Conservation (phyloP, 2,329 filamentous ascomycete species). For the Bipolaris oryzae region DNA sequence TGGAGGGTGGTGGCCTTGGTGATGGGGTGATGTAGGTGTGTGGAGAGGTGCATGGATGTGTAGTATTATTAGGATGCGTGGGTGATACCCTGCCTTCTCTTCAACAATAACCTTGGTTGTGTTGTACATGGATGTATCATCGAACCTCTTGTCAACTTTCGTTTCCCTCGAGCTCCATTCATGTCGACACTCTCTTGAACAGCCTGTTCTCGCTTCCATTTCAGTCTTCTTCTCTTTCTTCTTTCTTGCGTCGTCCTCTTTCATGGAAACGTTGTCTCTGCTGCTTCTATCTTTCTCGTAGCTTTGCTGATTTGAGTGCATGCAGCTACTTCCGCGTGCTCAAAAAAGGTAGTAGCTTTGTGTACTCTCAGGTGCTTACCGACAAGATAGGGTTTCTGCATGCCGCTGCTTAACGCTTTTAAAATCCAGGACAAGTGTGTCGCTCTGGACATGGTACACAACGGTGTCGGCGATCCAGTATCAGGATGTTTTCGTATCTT, state of each 20-base stretch:
- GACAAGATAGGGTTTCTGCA: neutral
- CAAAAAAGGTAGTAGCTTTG: neutral
- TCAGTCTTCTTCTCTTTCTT: neutral
- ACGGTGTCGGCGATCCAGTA: neutral
- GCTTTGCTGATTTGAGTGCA: neutral
- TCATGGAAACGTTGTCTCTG: neutral
- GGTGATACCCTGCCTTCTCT: conserved; percentile 3
- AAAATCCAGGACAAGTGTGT: neutral
- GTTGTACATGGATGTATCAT: neutral
- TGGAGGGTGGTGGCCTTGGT: conserved; percentile 38
- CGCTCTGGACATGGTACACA: neutral
- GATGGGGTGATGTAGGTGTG: conserved; percentile 1
- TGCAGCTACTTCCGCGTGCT: neutral
- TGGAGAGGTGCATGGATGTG: neutral
- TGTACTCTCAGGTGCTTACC: neutral
- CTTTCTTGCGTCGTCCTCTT: neutral
- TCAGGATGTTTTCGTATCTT: neutral
- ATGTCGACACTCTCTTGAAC: neutral
- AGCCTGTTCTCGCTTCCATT: neutral
- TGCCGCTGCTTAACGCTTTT: neutral
- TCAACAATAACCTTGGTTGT: neutral
- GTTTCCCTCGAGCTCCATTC: neutral
- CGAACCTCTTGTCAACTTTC: neutral
- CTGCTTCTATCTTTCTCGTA: neutral
- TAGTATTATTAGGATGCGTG: neutral